phyloP scores from a whole-genome alignment of 2,329 filamentous ascomycete genomes.

The Fusarium austroafricanum region DNA sequence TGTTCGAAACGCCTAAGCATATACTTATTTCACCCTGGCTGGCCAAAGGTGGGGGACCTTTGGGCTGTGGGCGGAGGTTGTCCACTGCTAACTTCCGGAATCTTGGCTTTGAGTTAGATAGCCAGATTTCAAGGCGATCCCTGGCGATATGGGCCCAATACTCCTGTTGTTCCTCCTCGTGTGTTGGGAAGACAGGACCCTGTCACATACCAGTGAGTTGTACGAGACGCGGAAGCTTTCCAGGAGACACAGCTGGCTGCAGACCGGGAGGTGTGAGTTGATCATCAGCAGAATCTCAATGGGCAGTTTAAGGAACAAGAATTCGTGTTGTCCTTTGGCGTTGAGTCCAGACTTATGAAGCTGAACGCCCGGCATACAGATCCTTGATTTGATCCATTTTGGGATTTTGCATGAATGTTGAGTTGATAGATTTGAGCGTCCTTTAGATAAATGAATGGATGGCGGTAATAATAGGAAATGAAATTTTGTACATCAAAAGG shows the following conservation, averaged over 20 bases:
- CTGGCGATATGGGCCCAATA: neutral
- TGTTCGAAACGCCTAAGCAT: rapidly evolving
- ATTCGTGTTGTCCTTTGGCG: neutral
- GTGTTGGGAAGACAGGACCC: rapidly evolving
- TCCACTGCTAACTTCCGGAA: neutral
- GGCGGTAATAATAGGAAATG: neutral
- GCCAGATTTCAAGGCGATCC: slow-evolving; percentile 8
- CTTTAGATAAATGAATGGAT: neutral
- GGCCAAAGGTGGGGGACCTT: neutral
- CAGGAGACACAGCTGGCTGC: neutral
- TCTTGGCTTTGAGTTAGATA: neutral
- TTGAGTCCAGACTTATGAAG: no score
- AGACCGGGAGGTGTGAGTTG: neutral
- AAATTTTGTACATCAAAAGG: neutral
- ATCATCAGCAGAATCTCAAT: neutral
- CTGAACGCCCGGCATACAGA: no score
- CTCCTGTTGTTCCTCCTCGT: neutral
- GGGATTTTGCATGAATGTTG: neutral
- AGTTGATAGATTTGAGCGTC: neutral
- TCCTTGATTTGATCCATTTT: neutral
- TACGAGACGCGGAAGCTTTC: neutral
- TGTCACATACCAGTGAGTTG: neutral
- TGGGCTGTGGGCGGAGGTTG: neutral
- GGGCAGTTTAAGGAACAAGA: slow-evolving; percentile 3
- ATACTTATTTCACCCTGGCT: rapidly evolving